Base-by-base conservation (phyloP, 139 green algal genomes). In the Raphidocelis subcapitata region DNA sequence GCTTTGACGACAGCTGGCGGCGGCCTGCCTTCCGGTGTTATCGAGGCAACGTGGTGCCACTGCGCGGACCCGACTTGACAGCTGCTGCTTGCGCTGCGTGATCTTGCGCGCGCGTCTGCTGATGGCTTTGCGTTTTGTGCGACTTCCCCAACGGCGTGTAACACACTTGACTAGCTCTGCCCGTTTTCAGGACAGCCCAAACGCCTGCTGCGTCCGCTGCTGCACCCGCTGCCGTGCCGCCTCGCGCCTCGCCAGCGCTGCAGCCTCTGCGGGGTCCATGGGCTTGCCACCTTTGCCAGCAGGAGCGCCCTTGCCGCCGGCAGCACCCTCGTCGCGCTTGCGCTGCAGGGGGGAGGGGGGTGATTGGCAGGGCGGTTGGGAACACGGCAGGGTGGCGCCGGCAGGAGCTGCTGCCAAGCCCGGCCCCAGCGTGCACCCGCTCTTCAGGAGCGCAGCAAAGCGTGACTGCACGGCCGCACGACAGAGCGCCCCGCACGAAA, bases 141-240 rank as follows among this genome's bases (percentile, higher is more conserved):
- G n/a, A n/a, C n/a, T n/a, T n/a, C n/a, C n/a, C n/a, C n/a, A 49
- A 49, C 12, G 41, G 41, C 41, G 41, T 49, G n/a, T n/a, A n/a
- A n/a, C n/a, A n/a, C n/a, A n/a, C n/a, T n/a, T n/a, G n/a, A n/a
- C n/a, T n/a, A n/a, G n/a, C n/a, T n/a, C n/a, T n/a, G n/a, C n/a
- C n/a, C n/a, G n/a, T n/a, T n/a, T n/a, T 67, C 26, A 74, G 0
- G 69, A 67, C 29, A 92, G 66, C 1, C 91, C 91, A 72, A 92
- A 94, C 1, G 57, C 35, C 2, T 79, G 70, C 41, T 86, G 84
- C 1, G 88, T 93, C 2, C 92, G 78, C 57, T 89, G 74, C 62
- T 90, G 71, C 56, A 95, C 89, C 3, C 92, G 80, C 47, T 82
- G 68, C 31, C 85, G 69, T 3, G 92, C 92, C 32, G 90, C 90